Evolutionary conservation across 2,329 filamentous ascomycete genomes (phyloP), one percentile per base, ranked within the genome.

Genomic region (Coleophoma eucalyptorum): DNA sequence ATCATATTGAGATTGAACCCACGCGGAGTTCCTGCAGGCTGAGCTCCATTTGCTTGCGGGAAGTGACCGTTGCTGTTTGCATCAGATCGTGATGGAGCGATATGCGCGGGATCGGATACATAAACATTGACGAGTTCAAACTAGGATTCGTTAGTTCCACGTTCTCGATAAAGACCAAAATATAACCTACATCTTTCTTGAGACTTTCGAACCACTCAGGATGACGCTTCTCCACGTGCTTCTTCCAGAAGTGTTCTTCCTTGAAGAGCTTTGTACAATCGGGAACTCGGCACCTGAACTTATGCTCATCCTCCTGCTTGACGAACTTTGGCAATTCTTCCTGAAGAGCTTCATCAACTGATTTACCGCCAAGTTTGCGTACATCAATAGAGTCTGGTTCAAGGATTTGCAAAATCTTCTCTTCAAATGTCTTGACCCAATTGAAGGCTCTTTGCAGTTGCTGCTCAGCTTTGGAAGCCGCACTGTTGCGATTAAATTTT

Each of bases 381-480:
- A 97, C 76, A 64, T 97, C 91, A 20, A 89, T 88, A 46, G 86
- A 84, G 49, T 94, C 89, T 0, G 94, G 94, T 58, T 97, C 93
- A 13, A 99, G 78, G 43, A 97, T 88, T 67, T 97, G 92, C 66
- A 90, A 76, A 47, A 99, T 80, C 73, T 99, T 99, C 65, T 99
- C 94, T 66, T 99, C 94, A 63, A 96, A 99, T 0, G 94, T 97
- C 74, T 89, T 95, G 53, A 99, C 95, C 94, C 95, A 99, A 65
- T 97, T 99, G 73, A 91, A 97, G 0, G 94, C 94, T 51, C 92
- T 87, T 63, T 95, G 89, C 13, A 97, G 81, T 66, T 97, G 94
- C 67, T 95, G 90, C 62, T 96, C 91, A 4, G 85, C 84, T 73
- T 96, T 96, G 46, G 79, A 84, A 20, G 79, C 79, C 15, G 84